A percentile compares a stretch with the other conserved stretches of the same genome.
Conservation (phyloP, 352 stramenopile species). For the Saprolegnia diclina region DNA sequence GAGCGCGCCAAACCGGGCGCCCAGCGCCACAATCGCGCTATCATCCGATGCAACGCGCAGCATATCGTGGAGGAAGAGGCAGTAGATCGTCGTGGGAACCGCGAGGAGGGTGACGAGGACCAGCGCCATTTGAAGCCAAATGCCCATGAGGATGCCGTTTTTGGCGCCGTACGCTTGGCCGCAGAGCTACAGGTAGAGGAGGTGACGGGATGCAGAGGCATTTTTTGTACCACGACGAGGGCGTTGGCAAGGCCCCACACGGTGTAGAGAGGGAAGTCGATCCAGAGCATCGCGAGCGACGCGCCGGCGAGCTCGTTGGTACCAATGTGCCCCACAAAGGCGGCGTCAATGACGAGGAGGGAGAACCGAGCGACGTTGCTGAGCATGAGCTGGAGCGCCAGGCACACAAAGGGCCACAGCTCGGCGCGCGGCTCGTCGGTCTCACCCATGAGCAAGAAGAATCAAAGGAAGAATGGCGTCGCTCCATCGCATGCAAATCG, state of each 20-base stretch:
- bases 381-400: too few species aligned
- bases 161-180: slow-evolving; percentile 64
- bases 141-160: slow-evolving; percentile 52
- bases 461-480: too few species aligned
- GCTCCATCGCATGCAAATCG: too few species aligned
- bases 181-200: slow-evolving; percentile 34
- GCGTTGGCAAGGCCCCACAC: neutral
- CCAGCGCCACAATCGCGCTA: slow-evolving; percentile 30
- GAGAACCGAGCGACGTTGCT: too few species aligned
- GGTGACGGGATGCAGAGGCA: neutral
- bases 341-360: too few species aligned
- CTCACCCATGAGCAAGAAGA: neutral
- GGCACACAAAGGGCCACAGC: too few species aligned
- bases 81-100: slow-evolving; percentile 55
- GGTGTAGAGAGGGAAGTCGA: neutral
- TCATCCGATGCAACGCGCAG: slow-evolving; percentile 14
- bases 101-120: slow-evolving; percentile 45
- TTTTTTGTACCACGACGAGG: neutral
- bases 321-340: too few species aligned
- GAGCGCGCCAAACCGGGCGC: slow-evolving; percentile 63
- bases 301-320: too few species aligned
- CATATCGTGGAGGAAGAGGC: slow-evolving; percentile 33
- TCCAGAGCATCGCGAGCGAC: too few species aligned
- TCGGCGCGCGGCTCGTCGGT: slow-evolving; percentile 27
- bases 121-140: slow-evolving; percentile 63